These are phyloP conservation scores for Phaeoacremonium minimum DNA, from an alignment of 2,329 filamentous ascomycete species.

Conservation along the genomic window DNA sequence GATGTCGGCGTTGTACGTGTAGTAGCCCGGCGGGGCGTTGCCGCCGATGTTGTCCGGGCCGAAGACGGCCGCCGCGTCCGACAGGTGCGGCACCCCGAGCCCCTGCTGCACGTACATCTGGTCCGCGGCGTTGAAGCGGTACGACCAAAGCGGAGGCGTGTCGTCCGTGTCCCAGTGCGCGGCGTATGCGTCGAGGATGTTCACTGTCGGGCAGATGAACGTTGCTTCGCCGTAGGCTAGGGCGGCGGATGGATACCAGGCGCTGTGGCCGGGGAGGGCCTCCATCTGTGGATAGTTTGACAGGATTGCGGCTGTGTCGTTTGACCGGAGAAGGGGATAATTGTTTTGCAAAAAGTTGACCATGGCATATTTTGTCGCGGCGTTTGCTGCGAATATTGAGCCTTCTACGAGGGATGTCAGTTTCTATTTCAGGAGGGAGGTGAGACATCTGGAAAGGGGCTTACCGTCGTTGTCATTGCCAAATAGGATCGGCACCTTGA, in stretches of 20 bases:
- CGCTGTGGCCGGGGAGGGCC: constrained; percentile 28
- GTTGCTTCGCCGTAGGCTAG: constrained; percentile 40
- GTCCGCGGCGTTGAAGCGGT: constrained; percentile 46
- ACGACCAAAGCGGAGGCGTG: constrained; percentile 30
- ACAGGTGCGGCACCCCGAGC: constrained; percentile 43
- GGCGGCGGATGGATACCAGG: constrained; percentile 38
- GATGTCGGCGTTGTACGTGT: constrained; percentile 36
- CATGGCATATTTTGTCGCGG: constrained; percentile 26
- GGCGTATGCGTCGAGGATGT: constrained; percentile 29
- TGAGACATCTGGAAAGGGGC: constrained; percentile 6
- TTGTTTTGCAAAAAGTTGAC: constrained; percentile 38
- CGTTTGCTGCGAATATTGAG: constrained; percentile 36
- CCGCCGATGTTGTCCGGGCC: constrained; percentile 32
- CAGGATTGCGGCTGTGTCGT: constrained; percentile 28
- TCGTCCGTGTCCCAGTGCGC: constrained; percentile 4
- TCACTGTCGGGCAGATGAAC: constrained; percentile 37
- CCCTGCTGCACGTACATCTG: constrained; percentile 26
- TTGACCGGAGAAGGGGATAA: constrained; percentile 34
- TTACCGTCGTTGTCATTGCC: constrained; percentile 38
- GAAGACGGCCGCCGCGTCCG: constrained; percentile 43
- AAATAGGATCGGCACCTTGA: constrained; percentile 49
- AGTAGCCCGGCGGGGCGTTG: constrained; percentile 29
- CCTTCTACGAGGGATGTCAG: constrained; percentile 31
- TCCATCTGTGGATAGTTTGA: constrained; percentile 31
- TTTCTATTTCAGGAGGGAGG: not conserved